A percentile compares a stretch with the other conserved stretches of the same genome.
These are phyloP conservation scores for Cyclotella sp. DNA, from an alignment of 108 stramenopile genomes.

Conservation along the genomic window DNA sequence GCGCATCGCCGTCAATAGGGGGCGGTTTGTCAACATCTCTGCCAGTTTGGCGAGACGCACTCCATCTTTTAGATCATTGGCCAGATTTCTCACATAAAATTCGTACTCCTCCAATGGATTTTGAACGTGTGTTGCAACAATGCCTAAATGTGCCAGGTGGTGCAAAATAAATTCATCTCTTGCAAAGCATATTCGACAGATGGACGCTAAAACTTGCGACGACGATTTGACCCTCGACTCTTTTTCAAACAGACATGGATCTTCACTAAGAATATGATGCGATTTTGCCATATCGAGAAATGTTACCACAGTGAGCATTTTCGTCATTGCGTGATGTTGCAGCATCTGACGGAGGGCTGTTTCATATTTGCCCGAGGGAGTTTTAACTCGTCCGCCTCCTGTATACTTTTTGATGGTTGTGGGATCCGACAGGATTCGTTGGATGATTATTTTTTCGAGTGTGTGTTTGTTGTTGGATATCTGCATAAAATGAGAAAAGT, in stretches of 20 bases:
- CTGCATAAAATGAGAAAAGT: not conserved
- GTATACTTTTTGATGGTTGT: constrained; percentile 69
- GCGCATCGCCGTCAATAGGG: constrained; percentile 66
- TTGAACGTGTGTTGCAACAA: constrained; percentile 84
- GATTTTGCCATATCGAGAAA: constrained; percentile 85
- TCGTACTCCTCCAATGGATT: constrained; percentile 91
- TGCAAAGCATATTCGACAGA: constrained; percentile 84
- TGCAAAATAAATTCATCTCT: constrained; percentile 89
- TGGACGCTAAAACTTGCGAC: constrained; percentile 69
- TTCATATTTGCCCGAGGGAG: constrained; percentile 81
- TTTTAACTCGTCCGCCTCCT: constrained; percentile 70
- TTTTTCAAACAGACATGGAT: constrained; percentile 70
- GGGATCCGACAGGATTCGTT: constrained; percentile 77
- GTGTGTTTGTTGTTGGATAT: constrained; percentile 50
- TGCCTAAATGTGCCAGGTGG: constrained; percentile 81
- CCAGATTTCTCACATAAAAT: constrained; percentile 80
- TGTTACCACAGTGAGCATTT: constrained; percentile 77
- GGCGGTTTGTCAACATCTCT: constrained; percentile 65
- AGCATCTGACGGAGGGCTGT: constrained; percentile 64
- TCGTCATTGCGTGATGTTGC: constrained; percentile 66
- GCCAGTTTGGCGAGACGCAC: constrained; percentile 84
- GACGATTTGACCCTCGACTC: constrained; percentile 86
- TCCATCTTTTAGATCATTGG: constrained; percentile 94
- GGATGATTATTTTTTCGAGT: constrained; percentile 67
- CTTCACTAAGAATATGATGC: constrained; percentile 63